A percentile compares a stretch with the other conserved stretches of the same genome.
phyloP scores from a whole-genome alignment of 169 alveolate species.

The Cardiosporidium cionae region DNA sequence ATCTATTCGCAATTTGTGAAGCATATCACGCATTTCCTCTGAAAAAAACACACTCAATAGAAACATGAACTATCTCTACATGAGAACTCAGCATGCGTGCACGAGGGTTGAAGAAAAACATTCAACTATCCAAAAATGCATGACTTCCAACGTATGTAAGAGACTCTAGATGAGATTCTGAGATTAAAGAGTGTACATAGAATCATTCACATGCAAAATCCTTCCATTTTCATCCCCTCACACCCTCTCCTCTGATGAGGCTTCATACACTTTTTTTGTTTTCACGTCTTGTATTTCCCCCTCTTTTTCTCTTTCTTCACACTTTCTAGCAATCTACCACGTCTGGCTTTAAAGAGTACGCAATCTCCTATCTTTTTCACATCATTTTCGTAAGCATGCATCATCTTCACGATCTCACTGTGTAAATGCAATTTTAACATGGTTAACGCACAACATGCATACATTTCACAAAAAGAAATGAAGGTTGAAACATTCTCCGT shows the following conservation, averaged over 20 bases:
- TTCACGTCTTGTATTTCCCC: too few relatives aligned
- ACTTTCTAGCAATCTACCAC: neutral
- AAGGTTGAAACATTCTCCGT: too few relatives aligned
- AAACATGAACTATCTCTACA: neutral
- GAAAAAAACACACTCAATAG: neutral
- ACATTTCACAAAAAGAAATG: neutral
- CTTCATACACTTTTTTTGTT: too few relatives aligned
- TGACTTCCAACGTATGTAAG: too few relatives aligned
- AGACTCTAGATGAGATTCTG: too few relatives aligned
- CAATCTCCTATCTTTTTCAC: neutral
- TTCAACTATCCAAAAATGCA: neutral
- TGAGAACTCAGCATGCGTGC: neutral
- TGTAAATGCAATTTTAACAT: neutral
- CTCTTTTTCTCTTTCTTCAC: too few relatives aligned
- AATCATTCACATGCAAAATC: too few relatives aligned
- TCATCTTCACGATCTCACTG: neutral
- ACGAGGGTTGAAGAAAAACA: neutral
- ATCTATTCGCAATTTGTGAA: too few relatives aligned
- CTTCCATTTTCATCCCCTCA: too few relatives aligned
- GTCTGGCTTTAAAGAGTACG: neutral
- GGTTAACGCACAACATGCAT: neutral
- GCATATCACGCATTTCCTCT: neutral
- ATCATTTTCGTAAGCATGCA: too few relatives aligned
- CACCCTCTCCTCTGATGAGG: too few relatives aligned
- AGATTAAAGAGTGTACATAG: too few relatives aligned